Percentiles rank a stretch among this genome's conserved stretches.
These are phyloP conservation scores for Thuidium tamariscinum DNA, from an alignment of 225 moss, liverwort and hornwort species.

Conservation along the genomic window DNA sequence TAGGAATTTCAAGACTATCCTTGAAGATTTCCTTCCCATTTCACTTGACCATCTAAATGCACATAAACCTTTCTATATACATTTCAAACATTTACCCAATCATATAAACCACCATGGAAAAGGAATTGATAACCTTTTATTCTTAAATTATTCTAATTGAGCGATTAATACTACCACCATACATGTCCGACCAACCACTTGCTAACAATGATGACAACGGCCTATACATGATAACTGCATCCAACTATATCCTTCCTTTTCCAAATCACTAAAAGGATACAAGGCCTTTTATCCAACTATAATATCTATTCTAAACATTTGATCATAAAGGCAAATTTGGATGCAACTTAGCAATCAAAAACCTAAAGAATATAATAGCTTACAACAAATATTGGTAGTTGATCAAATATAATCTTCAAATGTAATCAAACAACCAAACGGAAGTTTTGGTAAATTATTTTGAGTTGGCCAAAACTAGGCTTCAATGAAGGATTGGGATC, in stretches of 20 bases:
- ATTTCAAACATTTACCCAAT: not conserved
- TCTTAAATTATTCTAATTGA: rapidly evolving
- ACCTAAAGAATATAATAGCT: rapidly evolving
- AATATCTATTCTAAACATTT: rapidly evolving
- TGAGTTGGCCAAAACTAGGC: not conserved
- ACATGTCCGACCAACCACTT: rapidly evolving
- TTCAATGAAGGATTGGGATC: not conserved
- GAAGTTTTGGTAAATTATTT: rapidly evolving
- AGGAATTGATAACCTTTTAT: not conserved
- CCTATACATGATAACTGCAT: rapidly evolving
- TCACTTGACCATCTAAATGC: rapidly evolving
- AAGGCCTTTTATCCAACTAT: not conserved
- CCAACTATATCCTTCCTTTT: not conserved
- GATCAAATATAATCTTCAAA: not conserved
- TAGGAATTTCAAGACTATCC: not conserved
- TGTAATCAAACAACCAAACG: rapidly evolving
- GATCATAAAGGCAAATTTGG: not conserved
- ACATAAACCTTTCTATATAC: rapidly evolving
- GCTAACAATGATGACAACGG: rapidly evolving
- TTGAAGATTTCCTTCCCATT: not conserved
- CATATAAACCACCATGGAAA: not conserved
- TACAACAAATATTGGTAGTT: rapidly evolving
- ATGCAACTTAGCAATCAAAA: not conserved
- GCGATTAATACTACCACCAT: not conserved
- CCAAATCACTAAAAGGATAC: not conserved